Conservation (phyloP, 495 filamentous ascomycete species). For the Talaromyces thailandensis region DNA sequence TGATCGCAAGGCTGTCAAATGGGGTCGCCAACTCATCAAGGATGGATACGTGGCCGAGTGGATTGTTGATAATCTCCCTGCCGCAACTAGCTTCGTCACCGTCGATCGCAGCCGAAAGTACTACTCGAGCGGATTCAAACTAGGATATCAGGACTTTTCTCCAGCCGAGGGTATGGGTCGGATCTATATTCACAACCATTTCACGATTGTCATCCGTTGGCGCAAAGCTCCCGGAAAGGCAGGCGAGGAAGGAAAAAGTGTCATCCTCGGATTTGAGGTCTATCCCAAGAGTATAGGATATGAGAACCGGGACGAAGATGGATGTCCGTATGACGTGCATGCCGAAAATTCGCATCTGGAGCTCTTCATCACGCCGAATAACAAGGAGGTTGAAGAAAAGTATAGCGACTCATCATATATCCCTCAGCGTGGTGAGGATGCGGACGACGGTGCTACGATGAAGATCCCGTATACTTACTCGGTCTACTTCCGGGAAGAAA, state of each 20-base stretch:
- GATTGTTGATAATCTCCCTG: conserved; percentile 94
- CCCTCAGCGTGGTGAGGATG: conserved; percentile 42
- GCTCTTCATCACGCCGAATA: conserved; percentile 56
- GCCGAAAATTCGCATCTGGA: conserved; percentile 55
- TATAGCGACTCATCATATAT: conserved; percentile 54
- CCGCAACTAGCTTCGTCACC: conserved; percentile 87
- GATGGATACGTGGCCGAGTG: conserved; percentile 88
- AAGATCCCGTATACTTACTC: conserved; percentile 87
- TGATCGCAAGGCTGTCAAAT: conserved; percentile 55
- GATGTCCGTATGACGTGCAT: conserved; percentile 60
- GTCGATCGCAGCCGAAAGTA: conserved; percentile 84
- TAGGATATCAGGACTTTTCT: conserved; percentile 68
- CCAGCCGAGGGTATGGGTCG: conserved; percentile 49
- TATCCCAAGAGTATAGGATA: conserved; percentile 78
- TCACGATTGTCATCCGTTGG: conserved; percentile 81
- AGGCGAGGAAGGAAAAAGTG: conserved; percentile 64
- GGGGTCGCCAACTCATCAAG: conserved; percentile 64
- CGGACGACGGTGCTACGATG: conserved; percentile 60
- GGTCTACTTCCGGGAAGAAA: conserved; percentile 84
- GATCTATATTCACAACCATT: conserved; percentile 85
- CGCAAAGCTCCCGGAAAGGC: conserved; percentile 61
- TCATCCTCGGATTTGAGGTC: conserved; percentile 87
- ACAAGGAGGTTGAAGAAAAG: conserved; percentile 43
- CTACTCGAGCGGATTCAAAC: conserved; percentile 92
- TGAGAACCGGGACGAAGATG: conserved; percentile 46